Conservation (phyloP, 805 yeast species). For the Candida railenensis region DNA sequence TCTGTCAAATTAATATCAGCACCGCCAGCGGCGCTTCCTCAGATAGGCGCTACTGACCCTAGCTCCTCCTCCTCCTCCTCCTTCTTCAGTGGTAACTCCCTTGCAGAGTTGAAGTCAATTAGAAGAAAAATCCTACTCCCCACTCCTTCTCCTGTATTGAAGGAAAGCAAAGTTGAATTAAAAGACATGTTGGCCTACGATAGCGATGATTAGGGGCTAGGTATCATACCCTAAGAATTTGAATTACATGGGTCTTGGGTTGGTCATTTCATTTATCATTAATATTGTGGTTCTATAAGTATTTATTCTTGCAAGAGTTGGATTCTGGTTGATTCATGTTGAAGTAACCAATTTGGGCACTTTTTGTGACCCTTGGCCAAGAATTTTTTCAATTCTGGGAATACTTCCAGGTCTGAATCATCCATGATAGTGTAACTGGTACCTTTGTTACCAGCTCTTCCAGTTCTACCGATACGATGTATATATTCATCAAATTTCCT, state of each 20-base stretch:
- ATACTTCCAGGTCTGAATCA: conserved; percentile 51
- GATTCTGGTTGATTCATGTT: conserved; percentile 13
- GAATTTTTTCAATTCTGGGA: conserved; percentile 51
- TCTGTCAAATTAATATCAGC: neutral
- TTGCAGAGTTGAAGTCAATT: neutral
- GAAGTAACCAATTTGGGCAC: conserved; percentile 27
- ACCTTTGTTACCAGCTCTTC: conserved; percentile 87
- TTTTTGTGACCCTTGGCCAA: conserved; percentile 35
- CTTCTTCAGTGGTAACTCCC: neutral
- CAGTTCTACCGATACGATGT: conserved; percentile 95
- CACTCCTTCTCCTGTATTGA: neutral
- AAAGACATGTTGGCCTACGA: neutral
- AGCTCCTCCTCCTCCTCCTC: neutral
- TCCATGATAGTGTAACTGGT: conserved; percentile 71
- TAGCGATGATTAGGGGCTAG: neutral
- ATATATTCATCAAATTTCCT: conserved; percentile 77
- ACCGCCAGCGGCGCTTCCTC: too few relatives aligned
- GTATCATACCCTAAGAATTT: too few relatives aligned
- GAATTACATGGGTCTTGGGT: too few relatives aligned
- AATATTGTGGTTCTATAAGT: neutral
- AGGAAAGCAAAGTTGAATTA: neutral
- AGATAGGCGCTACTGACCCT: too few relatives aligned
- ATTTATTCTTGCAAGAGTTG: conserved; percentile 14
- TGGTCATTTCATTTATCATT: neutral
- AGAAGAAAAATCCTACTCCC: neutral